Evolutionary conservation across 2,329 filamentous ascomycete genomes (phyloP), one percentile per base, ranked within the genome.

Genomic region (Knoxdaviesia proteae): DNA sequence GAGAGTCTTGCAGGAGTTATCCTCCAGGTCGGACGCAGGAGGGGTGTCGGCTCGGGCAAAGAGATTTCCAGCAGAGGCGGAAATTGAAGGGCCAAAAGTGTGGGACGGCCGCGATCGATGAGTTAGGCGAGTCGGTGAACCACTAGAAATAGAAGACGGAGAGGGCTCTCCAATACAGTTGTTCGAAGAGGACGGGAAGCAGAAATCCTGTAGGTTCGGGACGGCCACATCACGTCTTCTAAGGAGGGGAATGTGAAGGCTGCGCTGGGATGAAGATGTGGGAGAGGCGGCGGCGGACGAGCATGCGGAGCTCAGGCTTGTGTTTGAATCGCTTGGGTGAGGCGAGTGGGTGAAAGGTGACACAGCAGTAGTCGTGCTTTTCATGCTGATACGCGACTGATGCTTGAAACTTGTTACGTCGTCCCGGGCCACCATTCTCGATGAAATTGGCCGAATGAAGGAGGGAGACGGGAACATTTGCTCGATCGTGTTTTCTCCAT

Each of bases 351-450:
- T 31, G 29, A 39, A 40, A 5, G 45, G 45, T 43, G 45, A 46
- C 36, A 46, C 45, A 6, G 44, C 45, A 42, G 45, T 38, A 40
- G 34, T 40, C 20, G 40, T 31, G 39, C 34, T 42, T 32, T 32
- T 34, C 34, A 46, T 32, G 33, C 41, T 43, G n/a, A 42, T 41
- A 11, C 46, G 55, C 33, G 54, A 54, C 45, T 34, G 49, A 40
- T 30, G 53, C 33, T 55, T 52, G 11, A 53, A 30, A 32, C 39
- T 47, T 33, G 54, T 53, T 11, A 58, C 49, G 50, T 68, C 68
- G 40, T 73, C 65, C 40, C 71, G 62, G n/a, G 71, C 69, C 39
- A 63, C 56, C 71, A 76, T 75, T 30, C 67, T 63, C 43, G 59
- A 61, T 10, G 63, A 60, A 35, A 61, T 73, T 31, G 71, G 71